Base-by-base conservation (phyloP, 352 stramenopile genomes). In the Pythium graminicola region DNA sequence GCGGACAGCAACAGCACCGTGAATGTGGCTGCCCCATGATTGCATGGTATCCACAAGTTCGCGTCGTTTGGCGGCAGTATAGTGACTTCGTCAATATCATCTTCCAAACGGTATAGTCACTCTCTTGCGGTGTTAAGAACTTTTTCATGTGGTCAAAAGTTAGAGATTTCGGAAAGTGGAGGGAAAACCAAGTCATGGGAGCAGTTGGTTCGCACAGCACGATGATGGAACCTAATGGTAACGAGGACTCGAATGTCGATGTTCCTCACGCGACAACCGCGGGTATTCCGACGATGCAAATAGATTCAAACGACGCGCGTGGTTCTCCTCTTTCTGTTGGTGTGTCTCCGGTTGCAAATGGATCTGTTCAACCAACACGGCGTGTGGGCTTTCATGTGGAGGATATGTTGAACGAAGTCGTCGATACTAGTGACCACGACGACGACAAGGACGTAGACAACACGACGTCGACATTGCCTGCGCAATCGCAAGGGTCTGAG, bases 131-230 rank as follows among this genome's bases (percentile, higher is more conserved):
- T 16, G 50, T 40, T 57, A 50, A 10, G 38, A 57, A 57, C 38
- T 23, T 9, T 11, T 40, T 13, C 19, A 4, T 22, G 29, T 23
- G 13, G 42, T 52, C 39, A 59, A 38, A 22, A 43, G 51, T 48
- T 57, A 13, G 31, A 42, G 9, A 23, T 31, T 36, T 44, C 38
- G 43, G 20, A 50, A 57, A 43, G 39, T 50, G 50, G 40, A 50
- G 50, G 50, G 41, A 59, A 59, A 59, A 57, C 41, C 44, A 51
- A 51, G 44, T 13, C 27, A 57, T 50, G 50, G 50, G 16, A 14
- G 27, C 14, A 57, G 39, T 40, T 33, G 50, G 41, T 41, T 41
- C 22, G 9, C 9, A 20, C 22, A 16, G 9, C 31, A 38, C 31
- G n/a, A n/a, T n/a, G n/a, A n/a, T n/a, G n/a, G n/a, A n/a, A n/a